These are phyloP conservation scores for Kitagawia praeruptora DNA, from an alignment of 129 eudicot genomes.

Conservation along the genomic window DNA sequence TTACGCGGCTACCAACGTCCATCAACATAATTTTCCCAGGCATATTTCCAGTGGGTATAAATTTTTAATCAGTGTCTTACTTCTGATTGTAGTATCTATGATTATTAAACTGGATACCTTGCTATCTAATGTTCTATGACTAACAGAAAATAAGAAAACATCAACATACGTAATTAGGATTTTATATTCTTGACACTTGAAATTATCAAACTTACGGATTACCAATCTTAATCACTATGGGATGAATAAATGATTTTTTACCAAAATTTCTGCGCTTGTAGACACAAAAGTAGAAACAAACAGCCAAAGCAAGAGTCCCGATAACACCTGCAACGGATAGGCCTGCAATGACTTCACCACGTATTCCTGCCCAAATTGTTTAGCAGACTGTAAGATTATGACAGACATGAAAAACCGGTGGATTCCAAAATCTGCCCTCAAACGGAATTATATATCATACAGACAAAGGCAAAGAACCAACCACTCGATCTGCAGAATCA, in stretches of 20 bases:
- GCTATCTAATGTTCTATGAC: not conserved
- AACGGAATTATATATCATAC: too few species aligned
- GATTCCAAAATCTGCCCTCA: too few species aligned
- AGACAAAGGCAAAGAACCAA: too few species aligned
- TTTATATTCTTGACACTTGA: not conserved
- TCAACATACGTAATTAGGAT: not conserved
- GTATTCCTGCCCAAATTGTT: too few species aligned
- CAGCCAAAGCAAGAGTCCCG: too few species aligned
- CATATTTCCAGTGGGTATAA: not conserved
- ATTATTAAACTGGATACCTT: not conserved
- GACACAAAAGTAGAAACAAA: too few species aligned
- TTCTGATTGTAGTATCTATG: not conserved
- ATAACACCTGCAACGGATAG: too few species aligned
- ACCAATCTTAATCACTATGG: constrained; percentile 32
- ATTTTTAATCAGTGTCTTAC: not conserved
- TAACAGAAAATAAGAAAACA: not conserved
- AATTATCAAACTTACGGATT: constrained; percentile 1
- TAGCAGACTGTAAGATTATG: too few species aligned
- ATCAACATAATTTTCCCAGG: not conserved
- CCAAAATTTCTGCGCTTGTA: not conserved
- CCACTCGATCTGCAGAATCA: too few species aligned
- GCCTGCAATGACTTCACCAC: too few species aligned
- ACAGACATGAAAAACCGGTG: too few species aligned
- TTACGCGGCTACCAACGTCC: not conserved
- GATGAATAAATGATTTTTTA: constrained; percentile 31